Base-by-base conservation (phyloP, 1,139 yeast genomes). In the Candida anutae region DNA sequence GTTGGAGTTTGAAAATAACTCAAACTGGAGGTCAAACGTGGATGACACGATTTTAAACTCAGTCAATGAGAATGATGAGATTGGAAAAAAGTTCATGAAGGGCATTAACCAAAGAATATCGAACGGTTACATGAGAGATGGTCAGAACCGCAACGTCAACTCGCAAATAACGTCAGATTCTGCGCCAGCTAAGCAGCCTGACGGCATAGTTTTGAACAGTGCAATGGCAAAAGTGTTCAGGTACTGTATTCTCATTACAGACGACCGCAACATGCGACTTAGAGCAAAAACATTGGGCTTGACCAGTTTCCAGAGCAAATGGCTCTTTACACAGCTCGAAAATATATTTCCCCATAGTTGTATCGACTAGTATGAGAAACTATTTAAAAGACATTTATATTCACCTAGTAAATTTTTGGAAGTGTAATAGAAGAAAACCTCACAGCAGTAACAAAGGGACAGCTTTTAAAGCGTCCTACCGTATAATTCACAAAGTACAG, bases 191-290 rank as follows among this genome's bases (percentile, higher is more conserved):
- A 15, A 18, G n/a, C 16, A 14, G 6, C 24, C 29, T 3, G 36
- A 22, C 14, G 26, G 21, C 13, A 31, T 35, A 8, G 41, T 50
- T 4, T 47, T 64, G 28, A 59, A 55, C 34, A 41, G 58, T 21
- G 54, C 55, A 29, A 31, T 53, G 26, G 65, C 76, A 11, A 53
- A 55, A 29, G 43, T 48, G 26, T 70, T 76, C 49, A 57, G 68
- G 31, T 76, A 74, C 45, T 73, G 79, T 42, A 65, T 78, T 15
- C 54, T 81, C 28, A 70, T 81, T 22, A 77, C 87, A 4, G 90
- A 80, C 48, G 90, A 81, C 48, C 59, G 78, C 32, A 79, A 76
- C 38, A 76, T 80, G 83, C 59, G 81, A 37, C 53, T 75, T 26
- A 68, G 83, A 39, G 79, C 85, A 2, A 69, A 74, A 42, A 63